Evolutionary conservation across 441 rosid genomes (phyloP).

Genomic region (Croton laevigatus): DNA sequence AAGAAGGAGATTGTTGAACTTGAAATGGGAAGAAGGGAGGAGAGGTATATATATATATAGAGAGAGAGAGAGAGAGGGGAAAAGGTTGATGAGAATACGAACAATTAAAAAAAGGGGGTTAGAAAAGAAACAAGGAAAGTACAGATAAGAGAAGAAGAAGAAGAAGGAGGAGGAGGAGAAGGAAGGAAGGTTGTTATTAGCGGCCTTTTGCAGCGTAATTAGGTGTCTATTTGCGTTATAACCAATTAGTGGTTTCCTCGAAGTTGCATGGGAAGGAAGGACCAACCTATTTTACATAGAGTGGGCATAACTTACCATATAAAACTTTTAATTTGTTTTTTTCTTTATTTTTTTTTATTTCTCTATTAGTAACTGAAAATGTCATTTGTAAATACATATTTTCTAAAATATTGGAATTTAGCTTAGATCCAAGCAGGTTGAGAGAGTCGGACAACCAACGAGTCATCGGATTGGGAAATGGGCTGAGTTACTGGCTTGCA

Average conservation of each 20-base stretch:
- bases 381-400: too few species aligned
- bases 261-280: conserved; percentile 47
- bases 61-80: too few species aligned
- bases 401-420: too few species aligned
- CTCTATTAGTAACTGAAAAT: not conserved
- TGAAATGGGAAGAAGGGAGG: not conserved
- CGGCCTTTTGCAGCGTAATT: conserved; percentile 18
- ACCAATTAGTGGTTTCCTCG: conserved; percentile 39
- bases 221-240: conserved; percentile 14
- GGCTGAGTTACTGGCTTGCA: too few species aligned
- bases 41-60: conserved; percentile 16
- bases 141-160: conserved; percentile 19
- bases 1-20: not conserved
- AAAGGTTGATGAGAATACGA: not conserved
- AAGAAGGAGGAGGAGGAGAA: too few species aligned
- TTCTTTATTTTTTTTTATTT: too few species aligned
- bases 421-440: too few species aligned
- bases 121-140: conserved; percentile 23
- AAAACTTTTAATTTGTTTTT: too few species aligned
- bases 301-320: not conserved
- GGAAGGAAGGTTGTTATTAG: conserved; percentile 13
- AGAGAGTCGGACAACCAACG: too few species aligned
- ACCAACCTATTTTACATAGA: conserved; percentile 4
- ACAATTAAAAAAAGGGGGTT: conserved; percentile 1
- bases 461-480: too few species aligned